Base-by-base conservation (phyloP, 2,329 filamentous ascomycete genomes). In the Periconia sp. region DNA sequence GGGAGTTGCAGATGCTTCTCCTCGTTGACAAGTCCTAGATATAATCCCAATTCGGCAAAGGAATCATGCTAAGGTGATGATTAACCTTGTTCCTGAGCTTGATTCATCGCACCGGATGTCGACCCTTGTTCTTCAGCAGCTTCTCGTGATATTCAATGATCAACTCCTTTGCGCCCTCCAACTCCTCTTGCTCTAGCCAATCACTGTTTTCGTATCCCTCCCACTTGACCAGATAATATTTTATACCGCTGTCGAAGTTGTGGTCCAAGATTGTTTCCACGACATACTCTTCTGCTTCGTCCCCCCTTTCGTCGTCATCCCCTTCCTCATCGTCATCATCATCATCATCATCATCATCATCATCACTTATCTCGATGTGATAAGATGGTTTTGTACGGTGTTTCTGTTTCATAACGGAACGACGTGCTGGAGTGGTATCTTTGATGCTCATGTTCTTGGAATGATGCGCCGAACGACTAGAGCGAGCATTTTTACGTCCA, bases 181-280 rank as follows among this genome's bases (percentile, higher is more conserved):
- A 56, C 18, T 70, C 63, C 11, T 63, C 60, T 47, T 65, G 64
- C 0, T 60, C 35, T 5, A 72, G 49, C 69, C 70, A 73, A 44
- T 70, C 67, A n/a, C 61, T 56, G 27, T 71, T 64, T 8, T 67
- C 59, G 41, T 68, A 69, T 1, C 66, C 69, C 19, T 66, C 61
- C 70, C 70, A 73, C 37, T 70, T 71, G n/a, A 73, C 68, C 0
- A 67, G 63, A 30, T 69, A 73, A 49, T 60, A 67, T 3, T 59
- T 66, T 30, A 54, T 57, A 1, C 58, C 55, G 3, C 58, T 50
- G 8, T 65, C 51, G 41, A 57, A 54, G 19, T 56, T 60, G 48
- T 73, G 68, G 43, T 61, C 59, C 0, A 68, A 33, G 20, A 73
- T 70, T 19, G 55, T 47, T 50, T 71, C 68, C 11, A 71, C 61